Percentiles rank a stretch among this genome's conserved stretches.
These are phyloP conservation scores for Chenopodium formosanum DNA, from an alignment of 148 eudicot species.

Conservation along the genomic window DNA sequence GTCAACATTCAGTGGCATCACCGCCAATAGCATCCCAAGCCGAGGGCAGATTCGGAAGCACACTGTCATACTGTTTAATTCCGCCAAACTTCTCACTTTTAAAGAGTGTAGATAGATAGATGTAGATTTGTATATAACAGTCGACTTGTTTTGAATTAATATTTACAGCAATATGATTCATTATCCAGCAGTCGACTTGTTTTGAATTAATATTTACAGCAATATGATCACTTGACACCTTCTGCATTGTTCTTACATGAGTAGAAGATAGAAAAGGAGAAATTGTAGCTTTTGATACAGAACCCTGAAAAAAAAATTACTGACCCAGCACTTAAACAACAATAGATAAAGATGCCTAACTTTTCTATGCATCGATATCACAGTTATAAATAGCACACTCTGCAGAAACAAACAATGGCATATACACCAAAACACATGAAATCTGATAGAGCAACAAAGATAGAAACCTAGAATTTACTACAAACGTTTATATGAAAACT, in stretches of 20 bases:
- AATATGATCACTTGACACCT: constrained; percentile 85
- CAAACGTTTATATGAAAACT: not conserved
- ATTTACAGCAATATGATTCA: constrained; percentile 34
- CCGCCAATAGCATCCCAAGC: too few species aligned
- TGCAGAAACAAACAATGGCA: not conserved
- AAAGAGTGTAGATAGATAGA: too few species aligned
- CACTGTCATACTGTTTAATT: too few species aligned
- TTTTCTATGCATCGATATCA: not conserved
- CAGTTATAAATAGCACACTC: not conserved
- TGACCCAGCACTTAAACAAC: too few species aligned
- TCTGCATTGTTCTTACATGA: constrained; percentile 67
- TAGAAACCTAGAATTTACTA: not conserved
- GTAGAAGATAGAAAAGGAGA: constrained; percentile 68
- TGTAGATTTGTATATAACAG: constrained; percentile 23
- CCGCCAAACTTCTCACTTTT: too few species aligned
- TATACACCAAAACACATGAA: not conserved
- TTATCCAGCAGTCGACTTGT: constrained; percentile 59
- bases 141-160: constrained; percentile 78
- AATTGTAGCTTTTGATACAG: constrained; percentile 52
- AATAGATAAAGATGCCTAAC: too few species aligned
- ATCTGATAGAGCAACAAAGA: not conserved
- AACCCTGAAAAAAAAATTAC: constrained; percentile 48
- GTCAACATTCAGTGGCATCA: too few species aligned
- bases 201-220: constrained; percentile 81
- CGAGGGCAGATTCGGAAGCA: too few species aligned